Percentiles rank a stretch among this genome's conserved stretches.
These are phyloP conservation scores for Nicotiana knightiana DNA, from an alignment of 257 asterid species.

Conservation along the genomic window DNA sequence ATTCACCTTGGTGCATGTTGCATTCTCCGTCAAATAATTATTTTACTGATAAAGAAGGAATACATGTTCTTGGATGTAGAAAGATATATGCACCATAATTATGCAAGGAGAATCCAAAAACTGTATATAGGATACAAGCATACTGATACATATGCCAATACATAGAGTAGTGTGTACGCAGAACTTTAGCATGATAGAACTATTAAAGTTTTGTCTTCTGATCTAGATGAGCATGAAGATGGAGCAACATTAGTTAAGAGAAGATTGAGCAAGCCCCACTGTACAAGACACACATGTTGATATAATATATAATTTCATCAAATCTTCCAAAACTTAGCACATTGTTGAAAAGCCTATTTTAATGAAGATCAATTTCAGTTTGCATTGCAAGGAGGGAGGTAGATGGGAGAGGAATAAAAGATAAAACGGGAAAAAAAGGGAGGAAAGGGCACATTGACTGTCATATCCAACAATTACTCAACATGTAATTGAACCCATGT, in stretches of 20 bases:
- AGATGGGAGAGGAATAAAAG: background rate
- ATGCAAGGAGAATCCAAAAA: background rate
- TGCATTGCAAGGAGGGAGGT: background rate
- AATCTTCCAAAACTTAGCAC: background rate
- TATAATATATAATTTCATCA: background rate
- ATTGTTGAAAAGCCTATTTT: background rate
- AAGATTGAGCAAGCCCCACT: background rate
- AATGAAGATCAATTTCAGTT: background rate
- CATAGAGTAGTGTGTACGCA: background rate
- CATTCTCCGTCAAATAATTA: background rate
- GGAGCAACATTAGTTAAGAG: background rate
- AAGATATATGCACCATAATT: background rate
- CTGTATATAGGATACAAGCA: background rate
- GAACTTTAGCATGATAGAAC: background rate
- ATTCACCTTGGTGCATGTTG: background rate
- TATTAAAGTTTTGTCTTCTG: background rate
- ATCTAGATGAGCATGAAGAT: background rate
- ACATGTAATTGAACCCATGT: background rate
- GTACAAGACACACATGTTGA: background rate
- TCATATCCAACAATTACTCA: background rate
- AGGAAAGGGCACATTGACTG: background rate
- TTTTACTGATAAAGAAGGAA: background rate
- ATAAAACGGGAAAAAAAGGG: background rate
- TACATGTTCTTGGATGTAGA: background rate
- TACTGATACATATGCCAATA: background rate